Conservation (phyloP, 2,329 filamentous ascomycete genomes). For the Microcyclospora pomicola region DNA sequence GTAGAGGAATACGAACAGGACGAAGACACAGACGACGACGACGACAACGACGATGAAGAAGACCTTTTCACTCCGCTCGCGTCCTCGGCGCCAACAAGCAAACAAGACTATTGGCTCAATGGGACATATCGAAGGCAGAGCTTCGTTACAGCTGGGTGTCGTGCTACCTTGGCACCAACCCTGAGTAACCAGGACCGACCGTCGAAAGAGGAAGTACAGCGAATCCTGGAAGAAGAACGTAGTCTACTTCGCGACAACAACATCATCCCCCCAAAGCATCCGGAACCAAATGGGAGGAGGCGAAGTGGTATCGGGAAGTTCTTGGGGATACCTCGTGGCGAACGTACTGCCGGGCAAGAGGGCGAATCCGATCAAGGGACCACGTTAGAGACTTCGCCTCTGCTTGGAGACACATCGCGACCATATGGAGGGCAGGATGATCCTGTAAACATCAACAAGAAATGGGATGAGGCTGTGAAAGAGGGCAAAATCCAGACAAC, state of each 20-base stretch:
- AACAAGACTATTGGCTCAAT: constrained; percentile 32
- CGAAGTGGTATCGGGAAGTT: constrained; percentile 1
- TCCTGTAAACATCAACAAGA: constrained; percentile 46
- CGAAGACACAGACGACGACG: constrained; percentile 2
- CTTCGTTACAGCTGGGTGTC: constrained; percentile 56
- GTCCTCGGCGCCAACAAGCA: constrained; percentile 3
- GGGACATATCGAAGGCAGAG: constrained; percentile 61
- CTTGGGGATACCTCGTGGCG: not conserved
- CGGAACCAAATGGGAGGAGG: constrained; percentile 11
- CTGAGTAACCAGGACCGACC: constrained; percentile 30
- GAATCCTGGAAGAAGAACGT: constrained; percentile 40
- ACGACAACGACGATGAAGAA: constrained; percentile 1
- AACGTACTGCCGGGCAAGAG: not conserved
- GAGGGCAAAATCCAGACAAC: constrained; percentile 74
- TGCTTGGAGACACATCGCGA: constrained; percentile 13
- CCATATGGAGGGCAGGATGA: constrained; percentile 35
- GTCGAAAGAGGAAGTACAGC: constrained; percentile 36
- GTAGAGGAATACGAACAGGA: constrained; percentile 6
- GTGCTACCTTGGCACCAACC: constrained; percentile 50
- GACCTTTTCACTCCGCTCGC: constrained; percentile 1
- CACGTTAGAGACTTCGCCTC: constrained; percentile 8
- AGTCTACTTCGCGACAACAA: constrained; percentile 44
- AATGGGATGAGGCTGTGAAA: constrained; percentile 74
- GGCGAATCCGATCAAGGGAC: not conserved
- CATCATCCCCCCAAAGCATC: constrained; percentile 38